Conservation (phyloP, 176 grass and related monocot genomes). For the Neostapfia colusana region DNA sequence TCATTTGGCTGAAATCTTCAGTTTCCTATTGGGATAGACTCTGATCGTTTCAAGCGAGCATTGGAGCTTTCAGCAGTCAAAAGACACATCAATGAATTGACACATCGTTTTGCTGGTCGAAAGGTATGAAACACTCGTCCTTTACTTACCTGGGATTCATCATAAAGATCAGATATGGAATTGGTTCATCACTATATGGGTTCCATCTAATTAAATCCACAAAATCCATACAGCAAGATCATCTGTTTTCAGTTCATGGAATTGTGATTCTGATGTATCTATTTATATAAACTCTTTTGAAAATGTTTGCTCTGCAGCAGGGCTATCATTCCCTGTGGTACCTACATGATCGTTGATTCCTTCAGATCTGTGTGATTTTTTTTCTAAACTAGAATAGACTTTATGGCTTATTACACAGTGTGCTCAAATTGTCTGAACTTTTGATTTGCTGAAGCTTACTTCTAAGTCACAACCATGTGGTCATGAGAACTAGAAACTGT, state of each 20-base stretch:
- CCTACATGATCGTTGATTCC: constrained; percentile 1
- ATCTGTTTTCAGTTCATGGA: neutral
- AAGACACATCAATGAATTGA: constrained; percentile 75
- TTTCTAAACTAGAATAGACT: neutral
- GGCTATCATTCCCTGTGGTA: neutral
- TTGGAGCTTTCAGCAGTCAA: constrained; percentile 74
- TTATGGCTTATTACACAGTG: neutral
- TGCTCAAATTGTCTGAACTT: too few species aligned
- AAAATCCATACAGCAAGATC: neutral
- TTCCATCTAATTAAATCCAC: constrained; percentile 16
- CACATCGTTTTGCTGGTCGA: constrained; percentile 63
- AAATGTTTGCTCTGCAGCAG: neutral
- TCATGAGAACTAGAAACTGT: neutral
- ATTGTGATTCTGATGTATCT: neutral
- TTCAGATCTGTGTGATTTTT: neutral
- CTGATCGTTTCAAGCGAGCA: constrained; percentile 92
- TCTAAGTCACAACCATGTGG: neutral
- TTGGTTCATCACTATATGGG: neutral
- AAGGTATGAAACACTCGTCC: constrained; percentile 56
- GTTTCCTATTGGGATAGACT: constrained; percentile 99
- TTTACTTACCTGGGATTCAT: neutral
- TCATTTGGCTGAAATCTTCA: constrained; percentile 67
- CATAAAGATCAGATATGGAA: constrained; percentile 1
- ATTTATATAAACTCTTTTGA: neutral
- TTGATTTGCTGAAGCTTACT: too few species aligned